Evolutionary conservation across 768 basidiomycete genomes (phyloP), one percentile per base, ranked within the genome.

Genomic region (Dentipellis sp.): DNA sequence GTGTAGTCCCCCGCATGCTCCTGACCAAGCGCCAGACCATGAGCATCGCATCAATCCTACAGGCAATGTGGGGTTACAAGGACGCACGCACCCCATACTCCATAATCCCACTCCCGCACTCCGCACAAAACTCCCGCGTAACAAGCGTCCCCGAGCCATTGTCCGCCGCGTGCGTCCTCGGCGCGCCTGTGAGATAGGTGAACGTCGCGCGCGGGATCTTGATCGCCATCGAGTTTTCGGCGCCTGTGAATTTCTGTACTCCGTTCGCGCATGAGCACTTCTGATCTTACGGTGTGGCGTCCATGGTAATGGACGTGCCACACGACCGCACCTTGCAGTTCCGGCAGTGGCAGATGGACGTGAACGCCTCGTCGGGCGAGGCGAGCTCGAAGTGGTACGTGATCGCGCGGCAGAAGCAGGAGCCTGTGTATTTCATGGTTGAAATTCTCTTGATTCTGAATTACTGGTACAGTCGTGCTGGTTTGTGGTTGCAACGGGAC

Each of bases 251-350:
- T 19, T 45, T 45, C 42, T 45, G 42, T 14, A 45, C 42, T n/a
- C 10, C 16, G 42, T n/a, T 29, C 3, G 42, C n/a, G 19, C 3
- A 14, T 42, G 40, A 42, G 10, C 39, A 40, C 39, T 40, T 3
- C 12, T 40, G 39, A 2, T 11, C 39, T 2, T 11, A 40, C 11
- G 9, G 9, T 40, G 9, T n/a, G n/a, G n/a, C n/a, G n/a, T n/a
- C n/a, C n/a, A n/a, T n/a, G n/a, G n/a, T n/a, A n/a, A n/a, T n/a
- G n/a, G n/a, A n/a, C n/a, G n/a, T n/a, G n/a, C n/a, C n/a, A n/a
- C n/a, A n/a, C n/a, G n/a, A 42, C 6, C 19, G 46, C 10, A 64
- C 63, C 58, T 64, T 64, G 60, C 63, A 64, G 52, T 58, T 61
- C 19, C 29, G 53, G 51, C 63, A 64, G 49, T 64, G 62, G 53